phyloP scores from a whole-genome alignment of 768 basidiomycete genomes.

The Xerocomus brunneocitrinus region DNA sequence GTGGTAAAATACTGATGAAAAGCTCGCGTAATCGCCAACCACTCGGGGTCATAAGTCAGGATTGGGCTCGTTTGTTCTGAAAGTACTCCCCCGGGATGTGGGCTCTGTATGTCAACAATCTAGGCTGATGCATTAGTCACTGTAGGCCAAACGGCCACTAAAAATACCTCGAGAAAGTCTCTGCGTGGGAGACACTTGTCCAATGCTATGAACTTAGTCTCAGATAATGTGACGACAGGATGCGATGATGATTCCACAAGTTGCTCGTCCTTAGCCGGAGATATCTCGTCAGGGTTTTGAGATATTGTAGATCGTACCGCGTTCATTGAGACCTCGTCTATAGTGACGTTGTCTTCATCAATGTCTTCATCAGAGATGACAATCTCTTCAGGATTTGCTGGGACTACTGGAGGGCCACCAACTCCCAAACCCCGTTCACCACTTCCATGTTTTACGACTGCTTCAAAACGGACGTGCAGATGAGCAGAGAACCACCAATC shows the following conservation, averaged over 20 bases:
- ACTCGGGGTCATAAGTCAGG: slow-evolving; percentile 79
- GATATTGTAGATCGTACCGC: slow-evolving; percentile 31
- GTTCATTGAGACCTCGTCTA: slow-evolving; percentile 24
- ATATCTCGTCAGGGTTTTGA: slow-evolving; percentile 50
- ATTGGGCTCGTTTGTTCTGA: slow-evolving; percentile 23
- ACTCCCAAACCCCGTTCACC: neutral
- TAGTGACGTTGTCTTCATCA: slow-evolving; percentile 6
- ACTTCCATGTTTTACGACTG: slow-evolving; percentile 47
- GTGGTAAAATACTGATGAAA: slow-evolving; percentile 76
- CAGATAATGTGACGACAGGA: slow-evolving; percentile 17
- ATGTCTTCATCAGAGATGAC: slow-evolving; percentile 34
- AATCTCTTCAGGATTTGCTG: slow-evolving; percentile 39
- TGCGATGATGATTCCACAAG: slow-evolving; percentile 35
- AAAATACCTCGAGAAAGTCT: slow-evolving; percentile 72
- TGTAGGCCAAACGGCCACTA: neutral
- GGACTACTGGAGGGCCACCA: neutral
- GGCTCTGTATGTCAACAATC: slow-evolving; percentile 62
- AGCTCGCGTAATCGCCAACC: slow-evolving; percentile 90
- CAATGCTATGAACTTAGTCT: slow-evolving; percentile 82
- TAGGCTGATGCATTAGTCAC: slow-evolving; percentile 26
- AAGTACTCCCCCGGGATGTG: slow-evolving; percentile 7
- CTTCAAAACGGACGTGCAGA: slow-evolving; percentile 84
- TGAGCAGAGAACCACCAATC: slow-evolving; percentile 93
- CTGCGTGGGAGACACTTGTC: slow-evolving; percentile 82
- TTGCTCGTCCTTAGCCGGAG: slow-evolving; percentile 44